These are phyloP conservation scores for Terfezia claveryi DNA, from an alignment of 495 filamentous ascomycete genomes.

Conservation along the genomic window DNA sequence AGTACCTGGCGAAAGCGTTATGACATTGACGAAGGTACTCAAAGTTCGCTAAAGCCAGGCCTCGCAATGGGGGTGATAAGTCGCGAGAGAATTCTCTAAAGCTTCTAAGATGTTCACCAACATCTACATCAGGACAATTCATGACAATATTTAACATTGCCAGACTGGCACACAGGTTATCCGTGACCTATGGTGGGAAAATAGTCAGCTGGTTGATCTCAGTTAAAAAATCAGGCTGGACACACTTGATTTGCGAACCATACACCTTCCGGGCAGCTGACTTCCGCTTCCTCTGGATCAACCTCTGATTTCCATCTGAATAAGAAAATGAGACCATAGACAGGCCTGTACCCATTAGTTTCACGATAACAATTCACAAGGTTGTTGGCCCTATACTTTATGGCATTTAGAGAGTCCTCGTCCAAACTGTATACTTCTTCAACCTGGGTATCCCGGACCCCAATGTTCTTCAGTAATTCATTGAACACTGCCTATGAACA, in stretches of 20 bases:
- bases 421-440: slow-evolving; percentile 63
- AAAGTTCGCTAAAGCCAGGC: slow-evolving; percentile 50
- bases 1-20: slow-evolving; percentile 62
- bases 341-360: slow-evolving; percentile 27
- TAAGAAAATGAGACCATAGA: slow-evolving; percentile 67
- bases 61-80: slow-evolving; percentile 49
- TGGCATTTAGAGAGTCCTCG: slow-evolving; percentile 35
- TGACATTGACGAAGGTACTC: slow-evolving; percentile 59
- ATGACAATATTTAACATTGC: slow-evolving; percentile 81
- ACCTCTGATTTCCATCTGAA: slow-evolving; percentile 40
- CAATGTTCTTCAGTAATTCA: slow-evolving; percentile 56
- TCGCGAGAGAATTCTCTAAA: slow-evolving; percentile 51
- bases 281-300: slow-evolving; percentile 12
- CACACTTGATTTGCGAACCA: slow-evolving; percentile 91
- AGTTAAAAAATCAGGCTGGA: neutral
- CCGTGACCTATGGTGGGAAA: slow-evolving; percentile 34
- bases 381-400: slow-evolving; percentile 32
- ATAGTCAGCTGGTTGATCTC: neutral
- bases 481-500: slow-evolving; percentile 51
- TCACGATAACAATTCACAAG: neutral
- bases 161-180: slow-evolving; percentile 71
- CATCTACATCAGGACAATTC: slow-evolving; percentile 41
- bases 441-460: slow-evolving; percentile 48
- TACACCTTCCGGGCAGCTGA: slow-evolving; percentile 38
- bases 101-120: slow-evolving; percentile 41